Conservation (phyloP, 352 stramenopile species). For the Globisporangium alternatum region DNA sequence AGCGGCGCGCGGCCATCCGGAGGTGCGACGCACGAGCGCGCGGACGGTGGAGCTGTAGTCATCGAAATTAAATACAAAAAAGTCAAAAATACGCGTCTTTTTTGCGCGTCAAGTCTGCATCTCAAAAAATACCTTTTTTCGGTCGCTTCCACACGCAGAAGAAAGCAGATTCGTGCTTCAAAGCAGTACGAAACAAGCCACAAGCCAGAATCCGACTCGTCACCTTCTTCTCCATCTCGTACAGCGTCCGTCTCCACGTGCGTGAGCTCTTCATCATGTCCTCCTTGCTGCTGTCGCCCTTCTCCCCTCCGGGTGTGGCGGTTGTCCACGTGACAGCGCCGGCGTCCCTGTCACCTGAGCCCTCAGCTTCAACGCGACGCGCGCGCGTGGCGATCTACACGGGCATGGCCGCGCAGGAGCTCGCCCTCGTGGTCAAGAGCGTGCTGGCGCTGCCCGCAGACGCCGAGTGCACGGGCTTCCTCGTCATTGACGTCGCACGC, state of each 20-base stretch:
- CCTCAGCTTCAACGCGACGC: neutral
- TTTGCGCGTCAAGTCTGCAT: too few species aligned
- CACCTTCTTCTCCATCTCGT: neutral
- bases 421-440: conserved; percentile 35
- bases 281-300: neutral
- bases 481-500: conserved; percentile 14
- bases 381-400: conserved; percentile 46
- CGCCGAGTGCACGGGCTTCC: conserved; percentile 36
- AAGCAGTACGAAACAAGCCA: too few species aligned
- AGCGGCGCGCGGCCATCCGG: conserved; percentile 48
- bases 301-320: neutral
- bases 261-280: neutral
- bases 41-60: too few species aligned
- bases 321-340: conserved; percentile 10
- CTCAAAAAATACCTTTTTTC: too few species aligned
- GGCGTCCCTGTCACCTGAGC: neutral
- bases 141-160: too few species aligned
- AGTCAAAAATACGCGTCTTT: too few species aligned
- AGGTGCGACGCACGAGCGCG: conserved; percentile 37
- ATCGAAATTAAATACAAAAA: too few species aligned
- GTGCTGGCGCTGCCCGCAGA: conserved; percentile 26
- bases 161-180: too few species aligned
- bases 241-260: neutral
- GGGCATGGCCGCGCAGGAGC: conserved; percentile 44
- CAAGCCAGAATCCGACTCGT: neutral